Evolutionary conservation across 2,329 filamentous ascomycete genomes (phyloP), one percentile per base, ranked within the genome.

Genomic region (Exophiala sp.): DNA sequence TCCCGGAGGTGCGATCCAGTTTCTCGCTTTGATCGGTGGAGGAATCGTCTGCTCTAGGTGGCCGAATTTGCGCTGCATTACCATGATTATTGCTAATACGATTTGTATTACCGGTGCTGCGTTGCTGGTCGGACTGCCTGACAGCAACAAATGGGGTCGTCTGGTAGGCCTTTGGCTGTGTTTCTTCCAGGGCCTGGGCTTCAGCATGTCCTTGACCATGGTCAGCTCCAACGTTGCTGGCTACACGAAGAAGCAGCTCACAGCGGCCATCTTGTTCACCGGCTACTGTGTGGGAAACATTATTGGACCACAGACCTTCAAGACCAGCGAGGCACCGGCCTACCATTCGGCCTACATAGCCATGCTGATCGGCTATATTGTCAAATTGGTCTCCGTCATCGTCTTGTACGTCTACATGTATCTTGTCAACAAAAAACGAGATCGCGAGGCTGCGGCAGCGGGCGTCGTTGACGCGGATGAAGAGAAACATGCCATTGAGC

Each of bases 141-240:
- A 68, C 16, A 61, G 62, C 36, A 79, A 80, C 60, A 80, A 80
- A 69, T 82, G 80, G 80, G 80, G 78, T 10, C 71, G 79, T 2
- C 68, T 83, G 1, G 80, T 83, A 3, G 79, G 75, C 0, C 71
- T 83, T 3, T 83, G 80, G 79, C 69, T 84, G 11, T 80, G 76
- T 57, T 80, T 75, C 60, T 80, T 80, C 62, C 76, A 80, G 58
- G 76, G 76, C 0, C 59, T 81, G 5, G 77, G 78, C 1, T 81
- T 81, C 61, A 77, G 73, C 40, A 75, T 81, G 69, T 75, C 71
- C 51, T 64, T 82, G 55, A 81, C 77, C 0, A 78, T 81, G 64
- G 71, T 82, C 24, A 76, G 71, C 54, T 75, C 71, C 7, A 82
- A 82, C 62, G 69, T 81, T 10, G 78, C 76, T 0, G 78, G 79